Evolutionary conservation across 1,284 basidiomycete species (phyloP).

Genomic region (Sanguinoderma infundibulare): DNA sequence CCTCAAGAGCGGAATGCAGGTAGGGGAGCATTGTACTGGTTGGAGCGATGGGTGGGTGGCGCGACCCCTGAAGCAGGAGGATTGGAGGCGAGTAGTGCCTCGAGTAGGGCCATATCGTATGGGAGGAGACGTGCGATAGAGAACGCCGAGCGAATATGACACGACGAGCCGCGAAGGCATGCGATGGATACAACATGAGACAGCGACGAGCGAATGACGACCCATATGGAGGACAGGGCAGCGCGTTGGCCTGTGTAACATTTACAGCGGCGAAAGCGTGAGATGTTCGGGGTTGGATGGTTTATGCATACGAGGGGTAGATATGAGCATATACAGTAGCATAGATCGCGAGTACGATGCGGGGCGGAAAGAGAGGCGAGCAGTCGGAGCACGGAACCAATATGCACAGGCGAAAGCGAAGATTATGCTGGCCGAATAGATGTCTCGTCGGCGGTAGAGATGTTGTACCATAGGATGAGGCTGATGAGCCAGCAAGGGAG

Average conservation of each 20-base stretch:
- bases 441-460: constrained; percentile 7
- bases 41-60: constrained; percentile 14
- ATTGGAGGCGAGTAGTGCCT: constrained; percentile 13
- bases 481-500: not conserved
- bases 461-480: not conserved
- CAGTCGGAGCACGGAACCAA: constrained; percentile 2
- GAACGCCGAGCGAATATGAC: constrained; percentile 2
- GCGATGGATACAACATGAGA: constrained; percentile 1
- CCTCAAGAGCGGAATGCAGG: not conserved
- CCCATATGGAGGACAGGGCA: constrained; percentile 3
- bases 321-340: not conserved
- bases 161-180: not conserved
- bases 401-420: constrained; percentile 20
- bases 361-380: not conserved
- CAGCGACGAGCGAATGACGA: not conserved
- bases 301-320: not conserved
- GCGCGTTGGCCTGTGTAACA: constrained; percentile 18
- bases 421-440: constrained; percentile 5
- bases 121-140: constrained; percentile 1
- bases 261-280: constrained; percentile 7
- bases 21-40: constrained; percentile 20
- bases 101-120: constrained; percentile 9
- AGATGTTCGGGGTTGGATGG: not conserved
- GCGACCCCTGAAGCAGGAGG: not conserved
- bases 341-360: not conserved